Conservation (phyloP, 2,329 filamentous ascomycete genomes). For the Fusarium keratoplasticum region DNA sequence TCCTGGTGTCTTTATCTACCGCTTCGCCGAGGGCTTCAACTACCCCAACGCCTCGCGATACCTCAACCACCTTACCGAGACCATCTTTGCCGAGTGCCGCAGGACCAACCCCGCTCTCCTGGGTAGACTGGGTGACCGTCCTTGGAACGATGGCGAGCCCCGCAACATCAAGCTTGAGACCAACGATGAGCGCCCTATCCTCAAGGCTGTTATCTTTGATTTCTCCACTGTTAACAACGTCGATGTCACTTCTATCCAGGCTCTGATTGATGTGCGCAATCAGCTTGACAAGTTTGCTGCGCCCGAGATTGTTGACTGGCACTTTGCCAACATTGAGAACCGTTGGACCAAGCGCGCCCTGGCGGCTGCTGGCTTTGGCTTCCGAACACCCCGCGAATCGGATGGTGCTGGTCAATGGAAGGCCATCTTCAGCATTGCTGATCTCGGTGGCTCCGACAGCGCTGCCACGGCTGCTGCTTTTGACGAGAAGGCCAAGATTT, state of each 20-base stretch:
- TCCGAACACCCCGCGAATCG: constrained; percentile 47
- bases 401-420: constrained; percentile 59
- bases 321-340: constrained; percentile 64
- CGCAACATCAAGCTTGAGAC: constrained; percentile 48
- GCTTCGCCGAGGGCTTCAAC: constrained; percentile 67
- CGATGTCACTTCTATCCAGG: constrained; percentile 67
- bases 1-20: constrained; percentile 67
- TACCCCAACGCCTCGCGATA: constrained; percentile 66
- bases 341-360: constrained; percentile 69
- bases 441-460: constrained; percentile 79
- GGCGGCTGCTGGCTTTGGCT: constrained; percentile 65
- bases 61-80: constrained; percentile 60
- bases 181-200: constrained; percentile 58
- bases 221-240: constrained; percentile 66
- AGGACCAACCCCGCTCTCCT: constrained; percentile 56
- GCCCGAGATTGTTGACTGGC: constrained; percentile 60
- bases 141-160: constrained; percentile 67
- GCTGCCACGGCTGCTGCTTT: constrained; percentile 66
- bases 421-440: constrained; percentile 92
- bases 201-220: constrained; percentile 68
- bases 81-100: constrained; percentile 59
- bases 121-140: constrained; percentile 64
- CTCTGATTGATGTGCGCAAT: constrained; percentile 65
- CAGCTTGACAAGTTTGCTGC: constrained; percentile 64
- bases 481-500: constrained; percentile 64